Base-by-base conservation (phyloP, 2,329 filamentous ascomycete genomes). In the Magnaporthiopsis poae region DNA sequence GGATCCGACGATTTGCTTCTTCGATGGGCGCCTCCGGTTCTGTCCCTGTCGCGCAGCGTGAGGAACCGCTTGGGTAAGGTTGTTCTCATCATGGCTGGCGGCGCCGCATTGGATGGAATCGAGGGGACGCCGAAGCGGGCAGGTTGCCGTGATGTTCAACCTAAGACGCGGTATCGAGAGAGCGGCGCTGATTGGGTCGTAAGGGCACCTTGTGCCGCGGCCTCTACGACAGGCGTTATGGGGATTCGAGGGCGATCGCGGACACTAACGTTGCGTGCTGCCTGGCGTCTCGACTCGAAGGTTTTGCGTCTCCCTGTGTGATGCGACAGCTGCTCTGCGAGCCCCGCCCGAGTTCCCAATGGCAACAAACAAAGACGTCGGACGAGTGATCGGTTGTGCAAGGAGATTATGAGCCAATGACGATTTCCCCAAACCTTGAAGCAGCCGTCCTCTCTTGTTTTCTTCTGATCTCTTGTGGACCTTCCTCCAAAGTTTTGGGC, bases 11-110 rank as follows among this genome's bases (percentile, higher is more conserved):
- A 86, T 71, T 83, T 86, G 72, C 80, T 81, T 68, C 84, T 82
- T 67, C 79, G 80, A 70, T 86, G 82, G 56, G 74, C 71, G 68
- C 78, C 80, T 25, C 64, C 64, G 33, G 21, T 33, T n/a, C 35
- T 60, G 75, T 81, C 82, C 77, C 85, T 91, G 72, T 91, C 89
- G 70, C 88, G 85, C 71, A 88, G 81, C 76, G 86, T 90, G 68
- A 90, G 85, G 75, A 92, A 88, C 72, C 88, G 87, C 74, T 85
- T 87, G 63, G 82, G 82, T 68, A 84, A 77, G 69, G 80, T 73
- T 62, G 73, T 77, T 77, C 84, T 86, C 81, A 86, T 85, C 73
- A 71, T 81, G 73, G 68, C 70, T 66, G 66, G n/a, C n/a, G 21
- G 35, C n/a, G 21, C 18, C 69, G 69, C 70, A 71, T 71, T 18